phyloP scores from a whole-genome alignment of 768 basidiomycete species.

The Tulasnella sp. region DNA sequence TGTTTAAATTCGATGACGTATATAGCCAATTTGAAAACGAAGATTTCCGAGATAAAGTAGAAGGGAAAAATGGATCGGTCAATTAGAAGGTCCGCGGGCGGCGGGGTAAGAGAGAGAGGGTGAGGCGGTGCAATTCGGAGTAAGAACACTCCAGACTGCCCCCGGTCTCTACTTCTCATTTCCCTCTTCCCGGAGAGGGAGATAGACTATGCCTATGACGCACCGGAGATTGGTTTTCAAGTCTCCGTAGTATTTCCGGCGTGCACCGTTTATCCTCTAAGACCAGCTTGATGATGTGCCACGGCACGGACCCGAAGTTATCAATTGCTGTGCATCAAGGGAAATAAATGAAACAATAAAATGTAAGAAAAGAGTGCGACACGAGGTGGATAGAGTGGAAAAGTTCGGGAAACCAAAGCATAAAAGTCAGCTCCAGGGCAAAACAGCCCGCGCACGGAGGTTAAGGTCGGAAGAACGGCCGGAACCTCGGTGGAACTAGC shows the following conservation, averaged over 20 bases:
- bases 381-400: too few relatives aligned
- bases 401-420: neutral
- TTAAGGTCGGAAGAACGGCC: neutral
- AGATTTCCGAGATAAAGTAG: conserved; percentile 2
- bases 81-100: conserved; percentile 1
- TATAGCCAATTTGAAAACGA: neutral
- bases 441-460: neutral
- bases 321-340: conserved; percentile 45
- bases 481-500: neutral
- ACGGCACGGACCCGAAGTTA: conserved; percentile 51
- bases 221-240: conserved; percentile 68
- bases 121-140: neutral
- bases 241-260: conserved; percentile 55
- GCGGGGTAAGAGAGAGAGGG: neutral
- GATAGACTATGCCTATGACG: conserved; percentile 28
- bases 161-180: neutral
- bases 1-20: neutral
- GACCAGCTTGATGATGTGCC: conserved; percentile 61
- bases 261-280: conserved; percentile 53
- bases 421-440: neutral
- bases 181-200: conserved; percentile 5
- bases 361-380: neutral
- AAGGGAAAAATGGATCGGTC: neutral
- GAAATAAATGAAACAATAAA: too few relatives aligned
- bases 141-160: neutral